These are phyloP conservation scores for Asterophora parasitica DNA, from an alignment of 768 basidiomycete genomes.

Conservation along the genomic window DNA sequence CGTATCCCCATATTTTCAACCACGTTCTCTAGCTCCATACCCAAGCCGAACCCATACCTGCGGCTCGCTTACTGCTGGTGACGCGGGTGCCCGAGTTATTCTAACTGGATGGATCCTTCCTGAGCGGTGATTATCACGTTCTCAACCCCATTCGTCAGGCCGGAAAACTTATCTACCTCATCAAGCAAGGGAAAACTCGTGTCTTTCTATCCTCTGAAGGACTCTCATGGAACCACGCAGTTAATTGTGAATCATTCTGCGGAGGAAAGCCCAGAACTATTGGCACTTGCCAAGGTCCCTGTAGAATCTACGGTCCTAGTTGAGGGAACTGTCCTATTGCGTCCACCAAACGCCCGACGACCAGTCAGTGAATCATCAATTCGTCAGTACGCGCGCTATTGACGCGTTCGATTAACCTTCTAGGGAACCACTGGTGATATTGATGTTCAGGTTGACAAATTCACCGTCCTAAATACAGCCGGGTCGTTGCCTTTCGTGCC, in stretches of 20 bases:
- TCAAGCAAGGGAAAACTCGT: conserved; percentile 65
- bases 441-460: conserved; percentile 70
- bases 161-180: conserved; percentile 30
- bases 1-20: conserved; percentile 16
- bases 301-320: conserved; percentile 76
- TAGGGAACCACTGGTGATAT: conserved; percentile 69
- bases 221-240: conserved; percentile 73
- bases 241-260: conserved; percentile 58
- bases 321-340: conserved; percentile 62
- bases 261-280: conserved; percentile 25
- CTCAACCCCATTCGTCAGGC: conserved; percentile 26
- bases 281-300: conserved; percentile 56
- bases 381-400: conserved; percentile 15
- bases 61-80: conserved; percentile 45
- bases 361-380: conserved; percentile 39
- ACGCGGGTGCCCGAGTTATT: conserved; percentile 57
- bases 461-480: conserved; percentile 79
- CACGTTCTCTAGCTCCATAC: conserved; percentile 45
- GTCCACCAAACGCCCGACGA: conserved; percentile 60
- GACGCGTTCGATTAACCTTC: conserved; percentile 6
- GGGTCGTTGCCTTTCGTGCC: conserved; percentile 80
- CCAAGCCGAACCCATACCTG: conserved; percentile 60
- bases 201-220: conserved; percentile 85
- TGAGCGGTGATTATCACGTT: conserved; percentile 59
- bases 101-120: conserved; percentile 81